These are phyloP conservation scores for Sporothrix protearum DNA, from an alignment of 2,329 filamentous ascomycete genomes.

Conservation along the genomic window DNA sequence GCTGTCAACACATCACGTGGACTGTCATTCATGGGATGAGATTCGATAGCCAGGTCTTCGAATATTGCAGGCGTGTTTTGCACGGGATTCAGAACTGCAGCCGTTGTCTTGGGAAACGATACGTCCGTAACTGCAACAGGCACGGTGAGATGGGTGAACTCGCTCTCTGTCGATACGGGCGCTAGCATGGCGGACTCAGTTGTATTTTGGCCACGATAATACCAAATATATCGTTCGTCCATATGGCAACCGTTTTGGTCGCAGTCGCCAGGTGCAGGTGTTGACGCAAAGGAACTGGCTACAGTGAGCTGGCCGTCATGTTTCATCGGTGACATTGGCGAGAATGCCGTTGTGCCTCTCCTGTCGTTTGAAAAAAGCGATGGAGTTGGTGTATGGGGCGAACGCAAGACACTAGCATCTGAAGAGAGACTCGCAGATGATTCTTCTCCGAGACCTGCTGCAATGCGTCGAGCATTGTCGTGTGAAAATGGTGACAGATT, in stretches of 20 bases:
- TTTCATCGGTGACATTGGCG: conserved; percentile 5
- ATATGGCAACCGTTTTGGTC: background rate
- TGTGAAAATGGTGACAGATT: background rate
- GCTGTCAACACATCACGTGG: background rate
- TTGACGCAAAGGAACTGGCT: conserved; percentile 17
- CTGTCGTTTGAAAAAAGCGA: background rate
- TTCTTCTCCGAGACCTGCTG: background rate
- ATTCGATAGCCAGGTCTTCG: background rate
- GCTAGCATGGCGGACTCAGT: conserved; percentile 5
- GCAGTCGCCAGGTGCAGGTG: conserved; percentile 4
- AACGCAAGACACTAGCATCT: background rate
- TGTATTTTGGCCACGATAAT: conserved; percentile 1
- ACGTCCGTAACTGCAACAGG: background rate
- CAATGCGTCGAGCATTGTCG: background rate
- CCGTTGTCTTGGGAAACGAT: background rate
- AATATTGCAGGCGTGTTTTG: background rate
- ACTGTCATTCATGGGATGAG: background rate
- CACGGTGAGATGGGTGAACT: background rate
- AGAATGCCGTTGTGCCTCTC: background rate
- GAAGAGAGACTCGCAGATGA: background rate
- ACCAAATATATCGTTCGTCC: conserved; percentile 20
- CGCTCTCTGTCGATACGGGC: conserved; percentile 4
- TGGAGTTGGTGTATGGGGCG: background rate
- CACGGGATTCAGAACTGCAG: background rate
- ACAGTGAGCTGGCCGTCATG: conserved; percentile 14